Base-by-base conservation (phyloP, 1,284 basidiomycete species). In the Phellopilus nigrolimitatus region DNA sequence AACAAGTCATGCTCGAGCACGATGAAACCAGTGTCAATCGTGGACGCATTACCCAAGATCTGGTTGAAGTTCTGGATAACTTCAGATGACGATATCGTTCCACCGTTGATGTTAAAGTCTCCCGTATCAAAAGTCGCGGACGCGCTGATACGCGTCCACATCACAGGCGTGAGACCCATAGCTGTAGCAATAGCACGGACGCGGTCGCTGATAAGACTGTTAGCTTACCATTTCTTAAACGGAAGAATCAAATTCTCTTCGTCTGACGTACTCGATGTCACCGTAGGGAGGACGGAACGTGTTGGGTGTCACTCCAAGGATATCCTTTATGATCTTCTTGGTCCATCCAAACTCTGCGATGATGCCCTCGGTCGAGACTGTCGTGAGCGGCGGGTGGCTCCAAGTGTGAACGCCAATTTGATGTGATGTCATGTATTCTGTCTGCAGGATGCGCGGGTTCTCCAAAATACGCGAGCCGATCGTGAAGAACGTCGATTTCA, bases 301-400 rank as follows among this genome's bases (percentile, higher is more conserved):
- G 52, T 74, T 75, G 10, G 84, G 84, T 1, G 80, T 83, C 9
- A 87, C 80, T 53, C 88, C 88, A 36, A 83, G 68, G 27, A 84
- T 75, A 63, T 91, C 87, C 62, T 83, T 81, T 68, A 94, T 93
- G 55, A 86, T 74, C 70, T 94, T 84, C 70, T 79, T 88, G 27
- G 84, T 80, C 90, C 91, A 94, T 6, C 85, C 90, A 42, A 95
- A 75, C 68, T 94, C 91, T 46, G 90, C 91, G 47, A 95, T 90
- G 60, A 94, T 84, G 64, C 91, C 67, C 55, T 92, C 88, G 65
- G 86, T 94, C 51, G 84, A 74, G 55, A 88, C 69, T 3, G 85
- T 89, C 40, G 91, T 94, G 59, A 91, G 70, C 3, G 71, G 59
- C 12, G 74, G 72, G 61, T 87, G 83, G 57, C 75, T 79, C 82